Evolutionary conservation across 2,329 filamentous ascomycete species (phyloP), one percentile per base, ranked within the genome.

Genomic region (Curvularia lunata): DNA sequence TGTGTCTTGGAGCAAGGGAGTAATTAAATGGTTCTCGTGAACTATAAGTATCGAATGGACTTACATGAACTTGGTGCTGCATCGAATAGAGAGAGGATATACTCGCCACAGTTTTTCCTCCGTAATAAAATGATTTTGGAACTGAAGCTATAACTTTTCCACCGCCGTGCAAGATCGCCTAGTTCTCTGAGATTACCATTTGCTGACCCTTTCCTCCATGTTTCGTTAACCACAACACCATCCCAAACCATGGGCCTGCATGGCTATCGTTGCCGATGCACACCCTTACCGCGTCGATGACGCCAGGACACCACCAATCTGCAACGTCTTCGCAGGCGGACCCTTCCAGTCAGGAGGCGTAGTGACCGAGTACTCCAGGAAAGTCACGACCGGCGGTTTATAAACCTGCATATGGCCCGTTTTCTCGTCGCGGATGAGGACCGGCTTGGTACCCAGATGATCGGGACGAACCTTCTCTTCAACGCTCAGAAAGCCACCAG

Each of bases 401-500:
- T 74, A 73, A 16, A 30, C 38, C 59, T 71, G 70, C 41, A 68
- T 48, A 8, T 58, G 52, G 1, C 66, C 65, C 4, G 68, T 71
- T 19, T 67, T 59, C 2, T 58, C 40, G 37, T 75, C 65, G 6
- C 21, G 51, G 25, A 74, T 16, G 50, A 63, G 46, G 19, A 66
- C 56, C 0, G 60, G 28, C 2, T 63, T 63, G 40, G 73, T 73
- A 30, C 72, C 60, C 19, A 70, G 38, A 37, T 72, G 66, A 25
- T 78, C 74, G 1, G 74, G 70, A 6, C 75, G 72, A 9, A 59
- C 49, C 41, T 67, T 66, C 57, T 75, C 70, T 9, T 66, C 41
- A 5, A 75, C 75, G 4, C 63, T 63, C 5, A 78, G 61, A 60
- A 81, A 81, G 9, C 79, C 79, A 1, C 79, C 79, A 0, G 77